Base-by-base conservation (phyloP, 768 basidiomycete genomes). In the Mycena metata region DNA sequence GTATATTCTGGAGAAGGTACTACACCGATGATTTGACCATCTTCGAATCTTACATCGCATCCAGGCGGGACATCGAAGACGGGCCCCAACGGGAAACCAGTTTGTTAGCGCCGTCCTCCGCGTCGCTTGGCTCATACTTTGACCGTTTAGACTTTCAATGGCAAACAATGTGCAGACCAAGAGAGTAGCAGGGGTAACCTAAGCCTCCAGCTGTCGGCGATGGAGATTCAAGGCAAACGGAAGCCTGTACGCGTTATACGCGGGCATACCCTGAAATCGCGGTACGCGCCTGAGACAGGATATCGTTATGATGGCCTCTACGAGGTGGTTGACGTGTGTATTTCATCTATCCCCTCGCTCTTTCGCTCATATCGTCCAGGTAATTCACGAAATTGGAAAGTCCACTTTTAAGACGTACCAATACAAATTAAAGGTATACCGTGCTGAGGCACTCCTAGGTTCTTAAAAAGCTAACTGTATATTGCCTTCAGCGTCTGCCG, bases 161-260 rank as follows among this genome's bases (percentile, higher is more conserved):
- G 81, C 35, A 76, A 77, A 7, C 83, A 82, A 54, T 72, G 75
- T 51, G 78, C 76, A 69, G 73, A 77, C 42, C 75, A 74, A 60
- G 73, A 74, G 56, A 74, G 71, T 72, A 67, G 41, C 8, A 4
- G 51, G 5, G 77, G 74, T n/a, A 76, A 76, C 30, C 65, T 41
- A 42, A 23, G 39, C 16, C 39, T 54, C 17, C 47, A 83, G 79
- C 54, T 79, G 13, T 83, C 83, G 5, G 60, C 2, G 21, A 0
- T 60, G 19, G 81, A 74, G 1, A 9, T 10, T 11, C 2, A 39
- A 10, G 39, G 39, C 5, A 39, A 39, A 39, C 72, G 64, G 36
- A 73, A 72, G 19, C 82, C 81, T 0, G 80, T 84, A 0, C 78
- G 83, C 47, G 83, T 83, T 13, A 49, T 82, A 33, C 76, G 83